phyloP scores from a whole-genome alignment of 78 protist species.

The Dictyostelium capitatum region DNA sequence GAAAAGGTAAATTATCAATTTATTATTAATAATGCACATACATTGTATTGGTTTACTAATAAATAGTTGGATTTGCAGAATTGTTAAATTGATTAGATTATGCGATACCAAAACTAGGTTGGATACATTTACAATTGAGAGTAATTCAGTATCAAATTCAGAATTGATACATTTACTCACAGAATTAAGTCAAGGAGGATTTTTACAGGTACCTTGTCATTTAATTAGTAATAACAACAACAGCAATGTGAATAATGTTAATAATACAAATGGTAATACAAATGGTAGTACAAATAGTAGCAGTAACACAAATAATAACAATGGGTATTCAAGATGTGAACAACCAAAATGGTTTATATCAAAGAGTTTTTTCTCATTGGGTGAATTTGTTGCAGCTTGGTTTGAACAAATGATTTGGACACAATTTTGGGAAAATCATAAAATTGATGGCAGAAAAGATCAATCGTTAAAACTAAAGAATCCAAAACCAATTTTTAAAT shows the following conservation, averaged over 20 bases:
- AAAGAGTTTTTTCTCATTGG: constrained; percentile 45
- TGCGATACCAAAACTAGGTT: constrained; percentile 47
- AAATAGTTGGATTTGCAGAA: neutral
- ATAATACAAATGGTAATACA: too few relatives aligned
- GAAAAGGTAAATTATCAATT: constrained; percentile 19
- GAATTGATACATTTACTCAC: constrained; percentile 42
- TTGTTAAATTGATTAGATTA: constrained; percentile 56
- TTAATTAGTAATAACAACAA: constrained; percentile 23
- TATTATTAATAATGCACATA: neutral
- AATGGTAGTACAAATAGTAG: too few relatives aligned
- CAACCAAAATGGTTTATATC: constrained; percentile 66
- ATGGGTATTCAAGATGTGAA: constrained; percentile 38
- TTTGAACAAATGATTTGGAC: constrained; percentile 77
- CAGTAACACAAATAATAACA: neutral
- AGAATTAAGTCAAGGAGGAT: constrained; percentile 39
- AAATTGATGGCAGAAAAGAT: neutral
- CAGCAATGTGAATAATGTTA: neutral
- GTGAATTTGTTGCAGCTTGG: constrained; percentile 55
- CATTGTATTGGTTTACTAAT: neutral
- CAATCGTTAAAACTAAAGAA: neutral
- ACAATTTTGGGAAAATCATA: constrained; percentile 51
- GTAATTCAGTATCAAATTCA: constrained; percentile 20
- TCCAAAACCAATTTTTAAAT: constrained; percentile 8
- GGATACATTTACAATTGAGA: constrained; percentile 73
- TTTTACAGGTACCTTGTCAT: constrained; percentile 53